Conservation (phyloP, 2,329 filamentous ascomycete species). For the Phialophora macrospora region DNA sequence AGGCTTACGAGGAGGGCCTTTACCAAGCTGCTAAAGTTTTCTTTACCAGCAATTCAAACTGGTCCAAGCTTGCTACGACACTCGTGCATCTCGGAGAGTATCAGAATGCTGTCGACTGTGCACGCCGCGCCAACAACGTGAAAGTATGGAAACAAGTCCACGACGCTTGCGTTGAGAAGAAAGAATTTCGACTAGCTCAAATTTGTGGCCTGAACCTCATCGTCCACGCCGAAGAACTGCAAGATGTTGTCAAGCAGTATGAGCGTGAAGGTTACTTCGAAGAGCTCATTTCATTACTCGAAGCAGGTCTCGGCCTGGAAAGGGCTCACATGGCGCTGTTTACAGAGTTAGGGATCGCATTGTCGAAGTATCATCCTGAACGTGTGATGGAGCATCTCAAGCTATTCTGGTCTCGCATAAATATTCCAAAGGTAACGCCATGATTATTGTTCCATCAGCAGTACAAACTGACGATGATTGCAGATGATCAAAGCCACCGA, state of each 20-base stretch:
- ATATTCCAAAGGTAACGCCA: constrained; percentile 74
- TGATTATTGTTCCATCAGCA: not conserved
- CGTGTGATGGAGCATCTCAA: constrained; percentile 98
- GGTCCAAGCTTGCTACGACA: constrained; percentile 97
- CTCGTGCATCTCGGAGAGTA: constrained; percentile 97
- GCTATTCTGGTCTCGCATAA: constrained; percentile 97
- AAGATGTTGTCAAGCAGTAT: constrained; percentile 93
- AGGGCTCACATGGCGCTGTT: constrained; percentile 97
- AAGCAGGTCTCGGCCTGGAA: constrained; percentile 92
- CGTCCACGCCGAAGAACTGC: constrained; percentile 92
- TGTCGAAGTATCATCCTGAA: constrained; percentile 94
- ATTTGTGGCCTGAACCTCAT: constrained; percentile 99
- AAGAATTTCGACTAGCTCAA: constrained; percentile 97
- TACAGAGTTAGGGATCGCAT: constrained; percentile 85
- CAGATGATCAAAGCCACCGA: constrained; percentile 86
- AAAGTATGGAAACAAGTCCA: constrained; percentile 99
- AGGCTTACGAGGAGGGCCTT: constrained; percentile 91
- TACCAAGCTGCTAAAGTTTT: constrained; percentile 99
- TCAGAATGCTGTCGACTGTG: constrained; percentile 95
- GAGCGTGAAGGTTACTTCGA: constrained; percentile 98
- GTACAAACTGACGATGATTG: not conserved
- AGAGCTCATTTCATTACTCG: constrained; percentile 90
- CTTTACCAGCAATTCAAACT: constrained; percentile 97
- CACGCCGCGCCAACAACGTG: constrained; percentile 97
- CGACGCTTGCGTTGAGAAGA: constrained; percentile 93